These are phyloP conservation scores for Metschnikowia colocasiae DNA, from an alignment of 805 yeast species.

Conservation along the genomic window DNA sequence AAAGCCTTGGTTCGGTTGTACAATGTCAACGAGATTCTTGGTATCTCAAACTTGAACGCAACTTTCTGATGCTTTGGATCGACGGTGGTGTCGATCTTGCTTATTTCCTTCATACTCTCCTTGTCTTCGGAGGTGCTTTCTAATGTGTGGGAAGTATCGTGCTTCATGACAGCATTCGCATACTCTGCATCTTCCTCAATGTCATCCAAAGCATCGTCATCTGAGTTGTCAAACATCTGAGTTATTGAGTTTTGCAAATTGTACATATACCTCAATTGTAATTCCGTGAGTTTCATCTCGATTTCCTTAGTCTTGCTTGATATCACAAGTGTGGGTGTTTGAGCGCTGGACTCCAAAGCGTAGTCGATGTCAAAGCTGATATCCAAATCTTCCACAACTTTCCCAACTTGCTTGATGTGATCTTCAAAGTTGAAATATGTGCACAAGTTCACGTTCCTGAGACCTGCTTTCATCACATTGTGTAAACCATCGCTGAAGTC, in stretches of 20 bases:
- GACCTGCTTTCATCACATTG: conserved; percentile 63
- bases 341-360: conserved; percentile 36
- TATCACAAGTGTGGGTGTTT: conserved; percentile 48
- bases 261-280: conserved; percentile 59
- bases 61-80: conserved; percentile 34
- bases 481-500: conserved; percentile 26
- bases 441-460: conserved; percentile 65
- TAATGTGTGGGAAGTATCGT: conserved; percentile 13
- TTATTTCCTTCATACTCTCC: not conserved
- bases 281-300: conserved; percentile 64
- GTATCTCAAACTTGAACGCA: conserved; percentile 54
- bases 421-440: conserved; percentile 54
- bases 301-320: conserved; percentile 61
- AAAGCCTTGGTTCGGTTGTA: conserved; percentile 48
- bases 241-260: conserved; percentile 55
- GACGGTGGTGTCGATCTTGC: conserved; percentile 6
- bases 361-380: conserved; percentile 57
- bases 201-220: conserved; percentile 46
- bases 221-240: conserved; percentile 43
- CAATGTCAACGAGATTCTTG: conserved; percentile 58
- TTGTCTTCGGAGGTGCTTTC: not conserved
- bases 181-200: conserved; percentile 60
- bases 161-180: conserved; percentile 50
- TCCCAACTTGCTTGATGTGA: conserved; percentile 47
- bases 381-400: conserved; percentile 65